Evolutionary conservation across 2,329 filamentous ascomycete species (phyloP).

Genomic region (Aureobasidium sp.): DNA sequence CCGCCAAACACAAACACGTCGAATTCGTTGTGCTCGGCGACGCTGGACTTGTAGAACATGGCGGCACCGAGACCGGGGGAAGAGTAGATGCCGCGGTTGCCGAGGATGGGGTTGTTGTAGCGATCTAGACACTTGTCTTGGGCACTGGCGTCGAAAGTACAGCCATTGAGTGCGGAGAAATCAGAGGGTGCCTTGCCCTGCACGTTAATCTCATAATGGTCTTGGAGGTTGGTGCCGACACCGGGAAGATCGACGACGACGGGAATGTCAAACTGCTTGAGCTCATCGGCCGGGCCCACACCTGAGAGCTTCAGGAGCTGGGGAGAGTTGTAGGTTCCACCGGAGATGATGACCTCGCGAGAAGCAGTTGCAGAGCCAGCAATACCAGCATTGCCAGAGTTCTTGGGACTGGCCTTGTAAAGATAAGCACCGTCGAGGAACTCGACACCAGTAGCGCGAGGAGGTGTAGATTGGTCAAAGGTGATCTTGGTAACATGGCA

Average conservation of each 20-base stretch:
- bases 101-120: background rate
- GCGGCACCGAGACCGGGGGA: constrained; percentile 49
- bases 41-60: constrained; percentile 35
- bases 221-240: constrained; percentile 58
- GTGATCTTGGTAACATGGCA: constrained; percentile 59
- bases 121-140: constrained; percentile 34
- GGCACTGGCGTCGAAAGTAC: constrained; percentile 39
- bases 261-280: constrained; percentile 47
- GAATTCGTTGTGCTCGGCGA: constrained; percentile 27
- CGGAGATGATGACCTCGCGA: constrained; percentile 42
- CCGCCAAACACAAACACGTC: constrained; percentile 52
- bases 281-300: constrained; percentile 50
- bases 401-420: constrained; percentile 32
- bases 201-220: constrained; percentile 51
- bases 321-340: constrained; percentile 55
- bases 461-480: constrained; percentile 52
- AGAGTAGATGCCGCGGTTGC: constrained; percentile 33
- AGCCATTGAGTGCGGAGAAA: constrained; percentile 24
- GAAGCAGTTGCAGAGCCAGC: constrained; percentile 31
- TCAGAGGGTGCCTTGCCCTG: constrained; percentile 39
- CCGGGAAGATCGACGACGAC: constrained; percentile 51
- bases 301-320: constrained; percentile 60
- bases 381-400: background rate
- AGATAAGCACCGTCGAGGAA: constrained; percentile 35
- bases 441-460: constrained; percentile 40